Base-by-base conservation (phyloP, 1,284 basidiomycete genomes). In the Porogramme epimiltina region DNA sequence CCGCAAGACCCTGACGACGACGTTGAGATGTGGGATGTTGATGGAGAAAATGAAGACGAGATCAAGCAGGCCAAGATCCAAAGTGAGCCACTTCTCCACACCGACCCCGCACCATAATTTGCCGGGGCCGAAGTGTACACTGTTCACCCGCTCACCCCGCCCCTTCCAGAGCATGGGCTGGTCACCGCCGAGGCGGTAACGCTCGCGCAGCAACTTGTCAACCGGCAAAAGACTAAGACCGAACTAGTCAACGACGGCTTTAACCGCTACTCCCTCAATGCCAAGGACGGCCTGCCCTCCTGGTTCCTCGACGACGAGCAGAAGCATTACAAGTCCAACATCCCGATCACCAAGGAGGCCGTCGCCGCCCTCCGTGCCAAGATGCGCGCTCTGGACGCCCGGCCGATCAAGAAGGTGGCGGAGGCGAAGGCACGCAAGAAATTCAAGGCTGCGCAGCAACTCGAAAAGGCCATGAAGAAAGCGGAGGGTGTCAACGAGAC, bases 351-450 rank as follows among this genome's bases (percentile, higher is more conserved):
- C 1, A 99, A 98, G 72, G 97, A 99, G 70, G 97, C 97, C 4
- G 78, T 99, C 50, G 80, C 81, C 48, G 89, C 87, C 3, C 79
- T 99, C 33, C 86, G 92, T 31, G 93, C 91, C 16, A 93, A 90
- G 67, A 93, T 97, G 74, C 88, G 95, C 22, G 93, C 94, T 4
- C 78, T 99, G 42, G 95, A 99, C 67, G 95, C 96, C 2, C 85
- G 97, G 13, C 97, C 97, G 16, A 99, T 99, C 75, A 99, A 98
- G 77, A 99, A 99, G 79, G 81, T 99, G 11, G 97, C 96, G 18
- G 97, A 99, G 75, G 97, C 97, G 39, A 99, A 99, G 73, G 95
- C 93, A 33, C 82, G 97, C 56, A 99, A 99, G 76, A 99, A 99
- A 78, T 75, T 92, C 70, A 93, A 90, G 72, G 92, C 94, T 3